Evolutionary conservation across 139 green algal species (phyloP).

Genomic region (Pseudopediastrum boryanum): DNA sequence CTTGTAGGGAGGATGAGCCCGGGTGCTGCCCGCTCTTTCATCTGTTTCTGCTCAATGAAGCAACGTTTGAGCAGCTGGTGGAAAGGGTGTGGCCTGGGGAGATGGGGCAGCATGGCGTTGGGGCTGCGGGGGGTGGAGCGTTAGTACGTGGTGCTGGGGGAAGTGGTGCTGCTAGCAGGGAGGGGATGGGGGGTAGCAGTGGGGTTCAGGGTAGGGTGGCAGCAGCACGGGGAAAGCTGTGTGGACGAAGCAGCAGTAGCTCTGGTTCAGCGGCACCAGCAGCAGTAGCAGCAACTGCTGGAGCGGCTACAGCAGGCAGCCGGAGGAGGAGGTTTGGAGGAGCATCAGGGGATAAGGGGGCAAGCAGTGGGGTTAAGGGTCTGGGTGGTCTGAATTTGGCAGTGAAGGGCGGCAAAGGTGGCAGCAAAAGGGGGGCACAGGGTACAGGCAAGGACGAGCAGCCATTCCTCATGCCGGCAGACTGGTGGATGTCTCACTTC

Average conservation of each 20-base stretch:
- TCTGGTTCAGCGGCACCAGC: conserved; percentile 1
- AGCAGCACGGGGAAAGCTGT: not conserved
- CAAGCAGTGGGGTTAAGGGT: too few species aligned
- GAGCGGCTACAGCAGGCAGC: conserved; percentile 18
- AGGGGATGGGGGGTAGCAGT: not conserved
- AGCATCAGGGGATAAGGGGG: too few species aligned
- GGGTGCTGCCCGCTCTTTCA: conserved; percentile 45
- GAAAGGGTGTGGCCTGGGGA: conserved; percentile 48
- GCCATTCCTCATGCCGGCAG: conserved; percentile 44
- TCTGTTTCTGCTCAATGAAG: conserved; percentile 27
- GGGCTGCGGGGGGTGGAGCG: not conserved
- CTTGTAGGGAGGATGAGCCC: conserved; percentile 16
- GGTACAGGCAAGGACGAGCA: too few species aligned
- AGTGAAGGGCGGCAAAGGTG: too few species aligned
- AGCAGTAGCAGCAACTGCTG: conserved; percentile 26
- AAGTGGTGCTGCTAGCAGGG: not conserved
- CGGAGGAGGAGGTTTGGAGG: too few species aligned
- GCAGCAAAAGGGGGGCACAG: too few species aligned
- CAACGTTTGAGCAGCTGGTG: conserved; percentile 28
- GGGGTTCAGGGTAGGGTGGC: not conserved
- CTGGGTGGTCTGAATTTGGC: too few species aligned
- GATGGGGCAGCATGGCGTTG: conserved; percentile 20
- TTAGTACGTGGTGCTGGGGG: not conserved
- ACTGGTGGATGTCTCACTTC: conserved; percentile 77
- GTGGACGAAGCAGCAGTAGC: not conserved